A percentile compares a stretch with the other conserved stretches of the same genome.
Evolutionary conservation across 1,139 yeast species (phyloP).

Genomic region (Pichia sp.): DNA sequence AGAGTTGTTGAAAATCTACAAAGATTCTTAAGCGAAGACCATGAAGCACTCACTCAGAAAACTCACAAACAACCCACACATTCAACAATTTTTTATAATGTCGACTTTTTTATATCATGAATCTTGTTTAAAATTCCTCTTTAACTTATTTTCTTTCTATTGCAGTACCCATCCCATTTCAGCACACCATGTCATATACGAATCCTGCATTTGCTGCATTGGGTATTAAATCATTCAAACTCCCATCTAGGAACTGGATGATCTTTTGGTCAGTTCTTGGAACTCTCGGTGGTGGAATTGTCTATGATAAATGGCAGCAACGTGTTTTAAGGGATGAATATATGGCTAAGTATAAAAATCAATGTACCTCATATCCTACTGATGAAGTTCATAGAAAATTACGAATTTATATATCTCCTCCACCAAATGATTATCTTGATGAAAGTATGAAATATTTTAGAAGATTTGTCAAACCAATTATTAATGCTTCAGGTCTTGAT

Average conservation of each 20-base stretch:
- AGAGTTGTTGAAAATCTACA: conserved; percentile 7
- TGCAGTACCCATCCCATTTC: background rate
- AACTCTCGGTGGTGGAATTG: conserved; percentile 61
- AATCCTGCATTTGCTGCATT: conserved; percentile 85
- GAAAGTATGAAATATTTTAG: conserved; percentile 70
- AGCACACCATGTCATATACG: conserved; percentile 34
- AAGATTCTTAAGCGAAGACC: background rate
- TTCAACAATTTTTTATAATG: background rate
- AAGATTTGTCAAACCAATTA: conserved; percentile 77
- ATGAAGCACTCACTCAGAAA: too few species aligned
- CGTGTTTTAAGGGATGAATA: conserved; percentile 58
- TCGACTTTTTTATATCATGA: background rate
- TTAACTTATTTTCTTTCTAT: background rate
- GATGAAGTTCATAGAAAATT: conserved; percentile 65
- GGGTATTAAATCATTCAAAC: conserved; percentile 72
- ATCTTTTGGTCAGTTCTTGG: conserved; percentile 77
- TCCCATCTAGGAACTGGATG: conserved; percentile 92
- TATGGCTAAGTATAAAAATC: conserved; percentile 51
- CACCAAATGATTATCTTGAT: conserved; percentile 88
- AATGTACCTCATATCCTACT: conserved; percentile 30
- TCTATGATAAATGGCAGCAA: conserved; percentile 75
- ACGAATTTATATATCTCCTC: conserved; percentile 85
- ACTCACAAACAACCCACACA: too few species aligned
- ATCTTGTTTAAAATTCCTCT: too few species aligned
- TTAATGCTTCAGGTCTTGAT: conserved; percentile 83